Percentiles rank a stretch among this genome's conserved stretches.
Conservation (phyloP, 495 filamentous ascomycete species). For the Thozetella sp. region DNA sequence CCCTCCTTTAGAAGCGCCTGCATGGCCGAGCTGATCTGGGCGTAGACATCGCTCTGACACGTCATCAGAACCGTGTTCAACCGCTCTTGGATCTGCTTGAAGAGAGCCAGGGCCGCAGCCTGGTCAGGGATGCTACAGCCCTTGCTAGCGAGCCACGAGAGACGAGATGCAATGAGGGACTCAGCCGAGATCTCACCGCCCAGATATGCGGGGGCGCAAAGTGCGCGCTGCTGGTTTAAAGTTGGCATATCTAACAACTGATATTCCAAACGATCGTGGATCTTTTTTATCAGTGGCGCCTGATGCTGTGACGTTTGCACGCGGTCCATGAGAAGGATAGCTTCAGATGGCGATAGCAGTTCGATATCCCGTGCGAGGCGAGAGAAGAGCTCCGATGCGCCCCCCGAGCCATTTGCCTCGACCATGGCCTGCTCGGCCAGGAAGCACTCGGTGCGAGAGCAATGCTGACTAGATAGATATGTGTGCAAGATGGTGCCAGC, state of each 20-base stretch:
- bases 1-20: constrained; percentile 34
- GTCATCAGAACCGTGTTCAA: constrained; percentile 41
- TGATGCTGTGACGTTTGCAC: constrained; percentile 36
- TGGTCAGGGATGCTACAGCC: constrained; percentile 42
- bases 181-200: constrained; percentile 39
- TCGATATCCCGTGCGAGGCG: constrained; percentile 54
- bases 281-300: constrained; percentile 19
- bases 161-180: constrained; percentile 42
- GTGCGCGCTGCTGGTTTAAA: constrained; percentile 47
- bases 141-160: constrained; percentile 54
- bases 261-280: constrained; percentile 44
- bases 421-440: constrained; percentile 48
- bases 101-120: constrained; percentile 39
- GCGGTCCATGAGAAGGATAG: constrained; percentile 51
- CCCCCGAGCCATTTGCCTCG: constrained; percentile 34
- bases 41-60: constrained; percentile 41
- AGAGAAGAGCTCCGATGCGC: constrained; percentile 37
- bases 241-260: constrained; percentile 54
- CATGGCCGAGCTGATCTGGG: constrained; percentile 36
- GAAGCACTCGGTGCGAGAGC: constrained; percentile 52
- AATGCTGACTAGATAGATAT: constrained; percentile 52
- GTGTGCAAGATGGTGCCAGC: constrained; percentile 56
- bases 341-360: constrained; percentile 52
- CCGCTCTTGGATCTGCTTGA: constrained; percentile 42
- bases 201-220: constrained; percentile 53